Evolutionary conservation across 257 asterid species (phyloP), one percentile per base, ranked within the genome.

Genomic region (Salvia splendens): DNA sequence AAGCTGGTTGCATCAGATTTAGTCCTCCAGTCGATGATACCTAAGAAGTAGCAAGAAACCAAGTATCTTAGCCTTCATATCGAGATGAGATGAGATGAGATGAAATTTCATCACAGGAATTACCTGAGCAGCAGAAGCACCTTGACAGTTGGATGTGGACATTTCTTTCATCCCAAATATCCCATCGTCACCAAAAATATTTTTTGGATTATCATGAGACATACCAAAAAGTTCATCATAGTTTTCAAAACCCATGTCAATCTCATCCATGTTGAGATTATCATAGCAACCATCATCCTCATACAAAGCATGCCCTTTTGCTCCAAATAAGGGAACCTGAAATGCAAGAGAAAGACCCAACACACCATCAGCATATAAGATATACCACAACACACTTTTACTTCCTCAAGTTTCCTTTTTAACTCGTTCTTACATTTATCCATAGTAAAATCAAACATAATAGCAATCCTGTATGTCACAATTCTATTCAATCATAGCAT

Each of bases 1-100:
- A 82, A 62, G 90, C 84, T 59, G 92, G 89, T 74, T 81, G 95
- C 77, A 76, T 67, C 24, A 66, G 70, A 14, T 75, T 83, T 61
- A 35, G 64, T 78, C 72, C 71, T 73, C 91, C 89, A 57, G 65
- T 28, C 15, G 87, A 70, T 41, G 88, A 80, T n/a, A 82, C 90
- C 96, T 85, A 57, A 38, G 45, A 73, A 71, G 55, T 53, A 61
- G 51, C 68, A 68, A 40, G 24, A 56, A 65, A 41, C 46, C 62
- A 17, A 36, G 53, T 32, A 52, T 32, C 56, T 65, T 30, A 51
- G 73, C 58, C 68, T 5, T 11, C 3, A n/a, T 12, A 46, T 46
- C 30, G 30, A 24, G 69, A 58, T 12, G 15, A 4, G 5, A 4
- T 51, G 46, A 33, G 60, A 73, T 8, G 16, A 55, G 35, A 53